Base-by-base conservation (phyloP, 2,329 filamentous ascomycete genomes). In the Alternaria incomplexa region DNA sequence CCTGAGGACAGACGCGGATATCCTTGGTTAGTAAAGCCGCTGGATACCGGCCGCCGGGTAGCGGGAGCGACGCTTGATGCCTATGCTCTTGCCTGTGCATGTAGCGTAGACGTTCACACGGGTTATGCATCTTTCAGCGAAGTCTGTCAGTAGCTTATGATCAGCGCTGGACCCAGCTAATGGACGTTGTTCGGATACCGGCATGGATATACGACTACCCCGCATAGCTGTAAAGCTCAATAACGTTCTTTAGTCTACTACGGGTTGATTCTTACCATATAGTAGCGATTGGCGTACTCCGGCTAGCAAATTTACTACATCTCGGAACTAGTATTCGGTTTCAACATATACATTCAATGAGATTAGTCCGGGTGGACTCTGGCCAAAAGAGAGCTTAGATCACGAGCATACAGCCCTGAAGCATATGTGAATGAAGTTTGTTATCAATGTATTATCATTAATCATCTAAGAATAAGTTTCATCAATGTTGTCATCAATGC, bases 1-100 rank as follows among this genome's bases (percentile, higher is more conserved):
- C 44, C 45, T 50, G 56, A 53, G 52, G 58, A 25, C 44, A 61
- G 36, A 36, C 32, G 45, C 58, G 58, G 58, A 56, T 61, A 61
- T 48, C 28, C 52, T 30, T 56, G 58, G 52, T 25, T 45, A 52
- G 13, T 52, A 13, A 32, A 40, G 48, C 30, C 48, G 48, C 28
- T 52, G 28, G 3, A 23, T 52, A 40, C 48, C 48, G 23, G 48
- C 20, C 20, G 23, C 28, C 48, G 20, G 48, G 28, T 52, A 52
- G 48, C 30, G 30, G 20, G 48, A 51, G 28, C 48, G 48, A 17
- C 9, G 48, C 13, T 52, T 52, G 8, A 23, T 51, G 17, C 12
- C 28, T 28, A 23, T 51, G 48, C 48, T 51, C 28, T 51, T 51
- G 48, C 28, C 23, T 36, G 48, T 22, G 26, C 17, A 50, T 30